phyloP scores from a whole-genome alignment of 2,329 filamentous ascomycete genomes.

The Zymoseptoria pseudotritici region DNA sequence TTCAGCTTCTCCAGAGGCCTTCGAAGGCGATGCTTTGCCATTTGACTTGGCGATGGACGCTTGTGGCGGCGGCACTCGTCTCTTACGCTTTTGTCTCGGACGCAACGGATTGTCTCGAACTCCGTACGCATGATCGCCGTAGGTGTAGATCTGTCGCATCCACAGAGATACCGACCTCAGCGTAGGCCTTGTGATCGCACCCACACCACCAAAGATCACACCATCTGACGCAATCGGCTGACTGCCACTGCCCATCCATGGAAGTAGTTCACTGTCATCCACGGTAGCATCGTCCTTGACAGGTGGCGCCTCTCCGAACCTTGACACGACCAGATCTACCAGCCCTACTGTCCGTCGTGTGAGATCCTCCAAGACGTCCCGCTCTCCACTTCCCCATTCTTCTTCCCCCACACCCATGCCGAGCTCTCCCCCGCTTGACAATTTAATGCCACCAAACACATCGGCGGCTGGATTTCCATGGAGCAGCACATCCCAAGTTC shows the following conservation, averaged over 20 bases:
- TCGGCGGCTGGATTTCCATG: conserved; percentile 80
- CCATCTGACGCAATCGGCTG: conserved; percentile 69
- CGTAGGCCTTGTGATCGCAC: conserved; percentile 63
- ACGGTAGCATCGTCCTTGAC: conserved; percentile 24
- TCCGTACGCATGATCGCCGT: conserved; percentile 79
- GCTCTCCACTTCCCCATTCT: conserved; percentile 85
- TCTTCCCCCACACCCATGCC: conserved; percentile 94
- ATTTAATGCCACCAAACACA: conserved; percentile 74
- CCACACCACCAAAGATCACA: conserved; percentile 75
- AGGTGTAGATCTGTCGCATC: conserved; percentile 81
- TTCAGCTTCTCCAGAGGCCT: background rate
- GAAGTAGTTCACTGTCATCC: conserved; percentile 24
- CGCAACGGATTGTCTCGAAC: conserved; percentile 71
- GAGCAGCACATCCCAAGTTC: conserved; percentile 77
- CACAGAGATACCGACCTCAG: conserved; percentile 69
- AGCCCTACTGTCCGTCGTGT: conserved; percentile 72
- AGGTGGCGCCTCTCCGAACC: conserved; percentile 59
- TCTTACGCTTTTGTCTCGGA: conserved; percentile 46
- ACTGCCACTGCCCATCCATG: conserved; percentile 68
- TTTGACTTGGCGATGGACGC: conserved; percentile 2
- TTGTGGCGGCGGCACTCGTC: conserved; percentile 24
- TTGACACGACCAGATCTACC: conserved; percentile 78
- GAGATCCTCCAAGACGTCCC: conserved; percentile 88
- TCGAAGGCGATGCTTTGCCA: background rate
- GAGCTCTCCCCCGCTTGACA: conserved; percentile 83